A percentile compares a stretch with the other conserved stretches of the same genome.
phyloP scores from a whole-genome alignment of 2,329 filamentous ascomycete genomes.

The Chaetomium sp. region DNA sequence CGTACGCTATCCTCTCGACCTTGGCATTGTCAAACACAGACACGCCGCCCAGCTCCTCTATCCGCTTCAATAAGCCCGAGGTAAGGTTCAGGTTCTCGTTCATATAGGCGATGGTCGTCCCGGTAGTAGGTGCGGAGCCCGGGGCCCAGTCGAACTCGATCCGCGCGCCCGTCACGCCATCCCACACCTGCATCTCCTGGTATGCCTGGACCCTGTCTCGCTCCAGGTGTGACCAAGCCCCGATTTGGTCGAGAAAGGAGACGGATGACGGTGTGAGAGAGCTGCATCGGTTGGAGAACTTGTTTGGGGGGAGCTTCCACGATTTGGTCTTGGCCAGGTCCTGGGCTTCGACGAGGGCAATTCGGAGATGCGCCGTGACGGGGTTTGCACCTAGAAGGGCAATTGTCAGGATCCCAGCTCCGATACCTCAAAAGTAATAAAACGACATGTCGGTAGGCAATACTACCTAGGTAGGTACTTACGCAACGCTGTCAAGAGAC shows the following conservation, averaged over 20 bases:
- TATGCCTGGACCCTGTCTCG: constrained; percentile 78
- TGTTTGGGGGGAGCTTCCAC: constrained; percentile 66
- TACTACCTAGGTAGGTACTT: no score
- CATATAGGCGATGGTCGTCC: constrained; percentile 85
- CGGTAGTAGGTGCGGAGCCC: constrained; percentile 45
- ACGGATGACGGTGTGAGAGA: constrained; percentile 89
- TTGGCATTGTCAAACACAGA: constrained; percentile 74
- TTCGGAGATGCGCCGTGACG: constrained; percentile 72
- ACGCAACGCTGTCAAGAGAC: constrained; percentile 77
- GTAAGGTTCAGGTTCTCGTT: constrained; percentile 91
- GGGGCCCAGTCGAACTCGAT: constrained; percentile 83
- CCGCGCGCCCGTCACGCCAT: constrained; percentile 81
- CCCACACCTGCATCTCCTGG: constrained; percentile 98
- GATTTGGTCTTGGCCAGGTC: constrained; percentile 70
- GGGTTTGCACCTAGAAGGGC: constrained; percentile 66
- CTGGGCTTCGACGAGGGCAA: constrained; percentile 90
- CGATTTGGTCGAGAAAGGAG: constrained; percentile 78
- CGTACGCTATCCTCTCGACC: constrained; percentile 78
- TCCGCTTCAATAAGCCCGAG: constrained; percentile 70
- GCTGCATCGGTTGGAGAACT: constrained; percentile 93
- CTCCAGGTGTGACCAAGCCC: constrained; percentile 80
- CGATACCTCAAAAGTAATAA: neutral
- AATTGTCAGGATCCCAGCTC: constrained; percentile 7
- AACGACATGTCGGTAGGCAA: neutral
- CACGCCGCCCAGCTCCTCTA: constrained; percentile 69